Evolutionary conservation across 805 yeast species (phyloP), one percentile per base, ranked within the genome.

Genomic region (Zygotorulaspora chibaensis): DNA sequence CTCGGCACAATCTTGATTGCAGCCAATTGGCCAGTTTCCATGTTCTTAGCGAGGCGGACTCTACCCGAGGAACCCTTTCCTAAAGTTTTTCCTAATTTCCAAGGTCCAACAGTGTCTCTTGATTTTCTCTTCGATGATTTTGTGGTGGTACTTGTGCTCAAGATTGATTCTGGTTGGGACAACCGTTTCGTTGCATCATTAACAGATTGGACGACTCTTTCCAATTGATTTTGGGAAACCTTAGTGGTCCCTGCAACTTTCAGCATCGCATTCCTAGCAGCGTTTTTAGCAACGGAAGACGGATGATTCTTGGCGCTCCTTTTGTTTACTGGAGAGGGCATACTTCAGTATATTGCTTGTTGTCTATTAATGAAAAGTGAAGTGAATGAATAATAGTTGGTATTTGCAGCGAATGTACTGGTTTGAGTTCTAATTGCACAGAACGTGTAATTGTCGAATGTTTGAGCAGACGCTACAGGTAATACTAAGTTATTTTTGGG

Each of bases 51-150:
- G 34, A 86, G 64, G 18, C 87, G 71, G 1, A 86, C 95, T 44
- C 90, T 72, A 3, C 91, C 91, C 0, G 93, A 84, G 40, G 93
- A 86, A 13, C 95, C 95, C 55, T 85, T 75, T 2, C 95, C 95
- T 42, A 86, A 66, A 3, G 91, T 83, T 57, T 81, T 79, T 15
- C 93, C 93, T 43, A 86, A 69, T 54, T 76, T 76, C 95, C 95
- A 86, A 12, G 95, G 95, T 1, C 95, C 95, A 18, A 86, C 83
- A 25, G 71, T 69, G 48, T 70, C 68, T 47, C 68, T 55, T 11
- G 65, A 54, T 39, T 54, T 62, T 15, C 63, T 54, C 42, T 58
- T 61, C 11, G 65, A 61, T 3, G 66, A 59, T 46, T 62, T 58
- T 2, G 63, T 58, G 23, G 52, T 50, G 9, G 53, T 51, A 38